Percentiles rank a stretch among this genome's conserved stretches.
phyloP scores from a whole-genome alignment of 78 protist species.

The Dictyostelium capitatum region DNA sequence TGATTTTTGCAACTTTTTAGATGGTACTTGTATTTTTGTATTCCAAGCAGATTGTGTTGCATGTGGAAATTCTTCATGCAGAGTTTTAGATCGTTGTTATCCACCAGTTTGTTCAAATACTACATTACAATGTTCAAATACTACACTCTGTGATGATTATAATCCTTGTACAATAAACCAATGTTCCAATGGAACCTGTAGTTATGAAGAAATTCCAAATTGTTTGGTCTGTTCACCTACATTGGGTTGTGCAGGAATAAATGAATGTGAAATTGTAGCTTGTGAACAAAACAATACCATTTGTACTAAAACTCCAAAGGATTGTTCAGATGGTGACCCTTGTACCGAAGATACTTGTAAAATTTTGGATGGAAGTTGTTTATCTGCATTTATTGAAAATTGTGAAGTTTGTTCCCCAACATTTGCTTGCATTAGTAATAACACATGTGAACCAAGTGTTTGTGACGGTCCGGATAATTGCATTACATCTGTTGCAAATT shows the following conservation, averaged over 20 bases:
- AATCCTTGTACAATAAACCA: neutral
- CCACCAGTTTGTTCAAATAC: neutral
- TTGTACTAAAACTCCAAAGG: neutral
- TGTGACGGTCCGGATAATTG: neutral
- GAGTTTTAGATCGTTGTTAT: neutral
- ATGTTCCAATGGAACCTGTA: neutral
- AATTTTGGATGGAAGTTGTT: neutral
- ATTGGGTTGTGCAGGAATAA: too few relatives aligned
- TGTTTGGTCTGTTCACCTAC: neutral
- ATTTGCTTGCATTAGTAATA: neutral
- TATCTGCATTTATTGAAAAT: neutral
- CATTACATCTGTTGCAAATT: too few relatives aligned
- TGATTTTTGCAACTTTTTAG: too few relatives aligned
- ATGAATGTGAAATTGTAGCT: too few relatives aligned
- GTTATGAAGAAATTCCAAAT: too few relatives aligned
- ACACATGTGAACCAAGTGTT: neutral
- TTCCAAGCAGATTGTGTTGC: neutral
- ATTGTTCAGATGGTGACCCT: slow-evolving; percentile 2
- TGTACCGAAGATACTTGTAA: neutral
- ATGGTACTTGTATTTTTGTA: too few relatives aligned
- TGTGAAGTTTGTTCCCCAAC: neutral
- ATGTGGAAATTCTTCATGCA: neutral
- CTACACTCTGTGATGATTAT: neutral
- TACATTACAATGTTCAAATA: neutral
- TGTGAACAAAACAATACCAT: neutral